phyloP scores from a whole-genome alignment of 768 basidiomycete genomes.

The Amanita jacksonii region DNA sequence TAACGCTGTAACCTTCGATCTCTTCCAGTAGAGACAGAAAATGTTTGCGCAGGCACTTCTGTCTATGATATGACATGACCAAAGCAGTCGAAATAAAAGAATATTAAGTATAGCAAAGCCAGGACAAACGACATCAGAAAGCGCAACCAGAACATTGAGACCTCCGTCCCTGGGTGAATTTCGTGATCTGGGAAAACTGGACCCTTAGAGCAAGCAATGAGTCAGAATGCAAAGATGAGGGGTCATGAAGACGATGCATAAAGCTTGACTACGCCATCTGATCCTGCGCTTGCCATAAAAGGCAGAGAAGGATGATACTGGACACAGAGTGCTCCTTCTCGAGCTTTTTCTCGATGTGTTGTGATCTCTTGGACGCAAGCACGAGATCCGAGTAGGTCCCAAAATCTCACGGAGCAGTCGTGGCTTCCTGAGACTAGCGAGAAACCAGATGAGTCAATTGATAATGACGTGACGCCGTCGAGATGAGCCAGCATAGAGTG shows the following conservation, averaged over 20 bases:
- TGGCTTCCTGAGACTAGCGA: constrained; percentile 85
- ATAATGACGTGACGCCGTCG: constrained; percentile 85
- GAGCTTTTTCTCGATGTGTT: constrained; percentile 80
- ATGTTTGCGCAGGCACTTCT: no score
- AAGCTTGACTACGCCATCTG: constrained; percentile 88
- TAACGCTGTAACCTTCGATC: neutral
- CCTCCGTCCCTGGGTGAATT: neutral
- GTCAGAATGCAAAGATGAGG: constrained; percentile 8
- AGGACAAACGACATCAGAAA: neutral
- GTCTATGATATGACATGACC: neutral
- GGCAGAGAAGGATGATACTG: constrained; percentile 77
- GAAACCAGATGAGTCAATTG: constrained; percentile 81
- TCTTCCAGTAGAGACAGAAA: no score
- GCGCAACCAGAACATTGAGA: neutral
- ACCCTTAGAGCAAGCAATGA: constrained; percentile 2
- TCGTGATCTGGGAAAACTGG: no score
- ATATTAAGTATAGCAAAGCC: constrained; percentile 4
- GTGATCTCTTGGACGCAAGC: constrained; percentile 86
- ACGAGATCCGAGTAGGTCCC: constrained; percentile 78
- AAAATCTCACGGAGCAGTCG: constrained; percentile 91
- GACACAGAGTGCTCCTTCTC: constrained; percentile 86
- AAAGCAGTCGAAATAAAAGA: neutral
- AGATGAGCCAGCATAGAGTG: constrained; percentile 88
- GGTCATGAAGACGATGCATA: constrained; percentile 70
- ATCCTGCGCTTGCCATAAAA: constrained; percentile 90